Percentiles rank a stretch among this genome's conserved stretches.
These are phyloP conservation scores for Jacaranda copaia DNA, from an alignment of 257 asterid species.

Conservation along the genomic window DNA sequence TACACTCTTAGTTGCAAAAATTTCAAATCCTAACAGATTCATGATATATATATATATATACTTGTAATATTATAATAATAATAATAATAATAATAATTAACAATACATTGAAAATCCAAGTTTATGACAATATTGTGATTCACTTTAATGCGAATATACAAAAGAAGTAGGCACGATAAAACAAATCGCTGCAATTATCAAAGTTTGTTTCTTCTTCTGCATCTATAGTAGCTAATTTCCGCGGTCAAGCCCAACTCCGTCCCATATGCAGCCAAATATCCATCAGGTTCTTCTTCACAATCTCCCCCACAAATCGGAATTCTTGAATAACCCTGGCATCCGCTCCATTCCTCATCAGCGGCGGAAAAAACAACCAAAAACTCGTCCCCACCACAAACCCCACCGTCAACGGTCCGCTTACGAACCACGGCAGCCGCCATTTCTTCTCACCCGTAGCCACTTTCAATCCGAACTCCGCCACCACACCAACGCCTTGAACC, in stretches of 20 bases:
- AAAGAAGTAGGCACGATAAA: too few species aligned
- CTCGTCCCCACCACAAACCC: slow-evolving; percentile 52
- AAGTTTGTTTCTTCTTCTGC: too few species aligned
- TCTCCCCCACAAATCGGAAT: slow-evolving; percentile 20
- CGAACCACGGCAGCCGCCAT: slow-evolving; percentile 45
- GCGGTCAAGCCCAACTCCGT: background rate
- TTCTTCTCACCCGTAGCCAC: slow-evolving; percentile 24
- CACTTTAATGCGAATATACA: too few species aligned
- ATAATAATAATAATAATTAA: too few species aligned
- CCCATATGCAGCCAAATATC: slow-evolving; percentile 3
- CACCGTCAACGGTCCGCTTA: slow-evolving; percentile 43
- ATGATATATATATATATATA: too few species aligned
- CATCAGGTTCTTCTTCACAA: slow-evolving; percentile 29
- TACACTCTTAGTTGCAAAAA: too few species aligned
- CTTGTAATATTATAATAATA: too few species aligned
- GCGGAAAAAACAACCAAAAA: slow-evolving; percentile 55
- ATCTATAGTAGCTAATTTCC: too few species aligned
- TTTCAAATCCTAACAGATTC: too few species aligned
- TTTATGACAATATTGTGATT: too few species aligned
- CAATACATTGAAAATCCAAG: too few species aligned
- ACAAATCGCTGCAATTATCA: too few species aligned
- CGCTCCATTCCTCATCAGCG: slow-evolving; percentile 51
- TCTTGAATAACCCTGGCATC: slow-evolving; percentile 45
- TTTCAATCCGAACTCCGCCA: slow-evolving; percentile 49
- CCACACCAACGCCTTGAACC: slow-evolving; percentile 62